phyloP scores from a whole-genome alignment of 2,329 filamentous ascomycete genomes.

The Xylogone sp. region DNA sequence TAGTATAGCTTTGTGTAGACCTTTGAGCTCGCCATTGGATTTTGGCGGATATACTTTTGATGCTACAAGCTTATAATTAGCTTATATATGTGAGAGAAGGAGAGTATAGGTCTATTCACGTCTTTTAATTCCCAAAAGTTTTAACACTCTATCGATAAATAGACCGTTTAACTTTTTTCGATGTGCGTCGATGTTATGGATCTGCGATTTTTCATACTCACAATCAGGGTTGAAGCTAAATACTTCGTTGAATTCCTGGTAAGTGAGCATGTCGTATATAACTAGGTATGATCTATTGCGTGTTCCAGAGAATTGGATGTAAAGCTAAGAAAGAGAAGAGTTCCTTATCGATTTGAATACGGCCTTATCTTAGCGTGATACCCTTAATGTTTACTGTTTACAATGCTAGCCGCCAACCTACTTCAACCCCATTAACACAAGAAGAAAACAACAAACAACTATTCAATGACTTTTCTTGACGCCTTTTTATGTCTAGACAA shows the following conservation, averaged over 20 bases:
- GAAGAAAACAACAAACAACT: background rate
- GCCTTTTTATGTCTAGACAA: background rate
- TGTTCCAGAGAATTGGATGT: too few species aligned
- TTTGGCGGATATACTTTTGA: conserved; percentile 72
- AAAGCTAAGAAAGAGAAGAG: too few species aligned
- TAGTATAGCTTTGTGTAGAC: conserved; percentile 68
- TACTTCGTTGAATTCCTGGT: conserved; percentile 63
- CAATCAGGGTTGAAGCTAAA: conserved; percentile 59
- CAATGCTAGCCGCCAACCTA: background rate
- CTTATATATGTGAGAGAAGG: conserved; percentile 5
- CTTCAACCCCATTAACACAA: background rate
- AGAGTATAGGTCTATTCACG: conserved; percentile 41
- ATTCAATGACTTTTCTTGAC: background rate
- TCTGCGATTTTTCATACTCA: conserved; percentile 56
- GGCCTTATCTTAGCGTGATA: background rate
- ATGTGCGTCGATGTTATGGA: conserved; percentile 61
- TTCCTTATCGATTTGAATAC: background rate
- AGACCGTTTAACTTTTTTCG: conserved; percentile 68
- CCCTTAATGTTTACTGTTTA: background rate
- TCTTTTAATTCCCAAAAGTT: conserved; percentile 64
- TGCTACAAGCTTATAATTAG: conserved; percentile 28
- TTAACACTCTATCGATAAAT: conserved; percentile 77
- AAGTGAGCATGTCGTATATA: conserved; percentile 50
- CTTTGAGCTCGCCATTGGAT: conserved; percentile 61
- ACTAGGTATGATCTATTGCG: too few species aligned